phyloP scores from a whole-genome alignment of 2,329 filamentous ascomycete species.

The Pseudofabraea citricarpa region DNA sequence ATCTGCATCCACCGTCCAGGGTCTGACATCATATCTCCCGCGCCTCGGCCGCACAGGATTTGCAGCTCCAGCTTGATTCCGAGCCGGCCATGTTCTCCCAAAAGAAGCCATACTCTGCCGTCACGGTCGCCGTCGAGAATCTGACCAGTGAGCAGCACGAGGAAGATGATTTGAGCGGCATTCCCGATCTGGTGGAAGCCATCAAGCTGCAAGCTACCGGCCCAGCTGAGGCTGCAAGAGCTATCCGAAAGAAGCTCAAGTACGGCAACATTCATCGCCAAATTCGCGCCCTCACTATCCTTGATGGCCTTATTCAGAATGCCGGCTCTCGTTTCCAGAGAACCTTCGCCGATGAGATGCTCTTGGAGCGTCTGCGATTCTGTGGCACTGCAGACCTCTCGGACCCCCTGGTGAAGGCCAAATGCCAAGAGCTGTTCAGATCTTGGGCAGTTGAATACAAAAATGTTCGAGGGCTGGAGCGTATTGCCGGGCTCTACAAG shows the following conservation, averaged over 20 bases:
- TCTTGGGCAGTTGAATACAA: constrained; percentile 85
- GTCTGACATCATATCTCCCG: no score
- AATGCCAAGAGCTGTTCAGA: constrained; percentile 81
- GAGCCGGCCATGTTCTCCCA: constrained; percentile 31
- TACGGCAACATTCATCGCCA: constrained; percentile 95
- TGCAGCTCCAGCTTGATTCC: no score
- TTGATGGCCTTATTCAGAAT: constrained; percentile 94
- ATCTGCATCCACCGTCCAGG: no score
- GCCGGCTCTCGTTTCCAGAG: constrained; percentile 83
- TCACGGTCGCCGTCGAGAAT: constrained; percentile 87
- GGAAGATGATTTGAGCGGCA: constrained; percentile 85
- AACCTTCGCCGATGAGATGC: constrained; percentile 81
- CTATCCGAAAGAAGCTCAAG: constrained; percentile 96
- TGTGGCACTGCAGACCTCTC: constrained; percentile 81
- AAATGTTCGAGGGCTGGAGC: constrained; percentile 71
- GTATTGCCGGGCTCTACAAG: constrained; percentile 73
- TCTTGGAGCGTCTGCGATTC: constrained; percentile 86
- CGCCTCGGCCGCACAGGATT: no score
- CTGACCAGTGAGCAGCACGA: constrained; percentile 86
- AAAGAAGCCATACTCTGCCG: constrained; percentile 88
- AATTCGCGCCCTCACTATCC: constrained; percentile 77
- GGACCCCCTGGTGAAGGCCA: constrained; percentile 79
- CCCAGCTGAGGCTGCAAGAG: constrained; percentile 82
- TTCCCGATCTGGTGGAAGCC: constrained; percentile 91
- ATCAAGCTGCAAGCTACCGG: constrained; percentile 85